These are phyloP conservation scores for Yamagishiella unicocca DNA, from an alignment of 139 green algal species.

Conservation along the genomic window DNA sequence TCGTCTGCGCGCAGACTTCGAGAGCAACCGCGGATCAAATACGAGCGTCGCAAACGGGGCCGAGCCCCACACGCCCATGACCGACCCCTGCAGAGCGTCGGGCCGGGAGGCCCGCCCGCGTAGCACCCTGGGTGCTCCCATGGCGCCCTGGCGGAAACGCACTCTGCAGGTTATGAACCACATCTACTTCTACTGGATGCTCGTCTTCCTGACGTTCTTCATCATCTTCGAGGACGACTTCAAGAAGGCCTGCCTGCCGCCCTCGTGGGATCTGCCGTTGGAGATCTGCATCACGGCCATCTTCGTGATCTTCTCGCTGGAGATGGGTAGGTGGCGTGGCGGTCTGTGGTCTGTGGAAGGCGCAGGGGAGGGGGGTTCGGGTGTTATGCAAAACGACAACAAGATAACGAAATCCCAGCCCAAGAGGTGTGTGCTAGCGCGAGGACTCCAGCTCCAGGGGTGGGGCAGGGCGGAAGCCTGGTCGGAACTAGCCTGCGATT, in stretches of 20 bases:
- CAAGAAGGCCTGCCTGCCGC: slow-evolving; percentile 73
- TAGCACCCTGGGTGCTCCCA: no score
- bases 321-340: slow-evolving; percentile 79
- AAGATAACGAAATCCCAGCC: no score
- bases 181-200: slow-evolving; percentile 51
- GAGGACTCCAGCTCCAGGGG: no score
- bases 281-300: slow-evolving; percentile 66
- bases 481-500: no score
- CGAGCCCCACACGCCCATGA: not conserved
- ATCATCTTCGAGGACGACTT: slow-evolving; percentile 91
- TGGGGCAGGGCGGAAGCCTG: no score
- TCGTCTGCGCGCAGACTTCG: no score
- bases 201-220: slow-evolving; percentile 77
- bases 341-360: no score
- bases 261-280: slow-evolving; percentile 70
- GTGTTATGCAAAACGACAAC: not conserved
- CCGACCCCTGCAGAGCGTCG: no score
- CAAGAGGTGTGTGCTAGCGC: no score
- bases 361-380: not conserved
- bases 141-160: slow-evolving; percentile 28
- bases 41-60: no score
- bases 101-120: no score
- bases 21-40: no score
- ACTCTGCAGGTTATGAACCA: slow-evolving; percentile 47
- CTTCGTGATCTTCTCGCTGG: slow-evolving; percentile 72